These are phyloP conservation scores for Gonium pectorale DNA, from an alignment of 139 green algal species.

Conservation along the genomic window DNA sequence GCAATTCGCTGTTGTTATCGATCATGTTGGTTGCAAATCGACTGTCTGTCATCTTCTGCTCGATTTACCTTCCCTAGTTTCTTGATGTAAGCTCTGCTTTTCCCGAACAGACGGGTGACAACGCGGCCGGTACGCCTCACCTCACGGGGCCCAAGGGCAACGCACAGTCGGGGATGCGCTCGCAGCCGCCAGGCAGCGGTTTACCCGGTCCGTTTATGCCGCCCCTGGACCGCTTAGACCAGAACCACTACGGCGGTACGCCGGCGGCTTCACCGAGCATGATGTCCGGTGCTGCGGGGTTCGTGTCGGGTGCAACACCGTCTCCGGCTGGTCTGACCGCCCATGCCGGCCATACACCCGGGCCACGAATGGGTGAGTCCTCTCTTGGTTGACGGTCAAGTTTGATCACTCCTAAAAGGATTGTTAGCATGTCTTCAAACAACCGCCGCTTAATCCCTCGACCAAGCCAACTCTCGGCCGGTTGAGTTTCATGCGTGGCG, in stretches of 20 bases:
- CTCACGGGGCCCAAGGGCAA: neutral
- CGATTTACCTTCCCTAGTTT: neutral
- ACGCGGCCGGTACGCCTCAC: neutral
- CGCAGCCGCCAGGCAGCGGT: neutral
- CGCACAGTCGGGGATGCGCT: neutral
- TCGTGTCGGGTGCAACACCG: constrained; percentile 8
- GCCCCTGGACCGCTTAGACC: constrained; percentile 17
- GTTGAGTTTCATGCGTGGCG: constrained; percentile 33
- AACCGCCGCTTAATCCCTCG: constrained; percentile 22
- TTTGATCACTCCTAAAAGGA: too few relatives aligned
- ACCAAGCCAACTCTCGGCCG: neutral
- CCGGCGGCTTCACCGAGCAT: neutral
- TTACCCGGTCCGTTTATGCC: constrained; percentile 22
- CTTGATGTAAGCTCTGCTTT: neutral
- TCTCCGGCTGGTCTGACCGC: neutral
- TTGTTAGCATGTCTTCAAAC: too few relatives aligned
- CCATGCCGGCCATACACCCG: neutral
- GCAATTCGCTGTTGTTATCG: too few relatives aligned
- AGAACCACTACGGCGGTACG: constrained; percentile 41
- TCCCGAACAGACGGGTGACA: too few relatives aligned
- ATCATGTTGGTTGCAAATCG: neutral
- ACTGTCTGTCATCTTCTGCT: neutral
- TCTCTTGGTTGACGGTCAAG: too few relatives aligned
- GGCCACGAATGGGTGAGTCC: constrained; percentile 35
- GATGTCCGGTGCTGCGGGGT: neutral